A percentile compares a stretch with the other conserved stretches of the same genome.
These are phyloP conservation scores for Silene noctiflora DNA, from an alignment of 179 eudicot genomes.

Conservation along the genomic window DNA sequence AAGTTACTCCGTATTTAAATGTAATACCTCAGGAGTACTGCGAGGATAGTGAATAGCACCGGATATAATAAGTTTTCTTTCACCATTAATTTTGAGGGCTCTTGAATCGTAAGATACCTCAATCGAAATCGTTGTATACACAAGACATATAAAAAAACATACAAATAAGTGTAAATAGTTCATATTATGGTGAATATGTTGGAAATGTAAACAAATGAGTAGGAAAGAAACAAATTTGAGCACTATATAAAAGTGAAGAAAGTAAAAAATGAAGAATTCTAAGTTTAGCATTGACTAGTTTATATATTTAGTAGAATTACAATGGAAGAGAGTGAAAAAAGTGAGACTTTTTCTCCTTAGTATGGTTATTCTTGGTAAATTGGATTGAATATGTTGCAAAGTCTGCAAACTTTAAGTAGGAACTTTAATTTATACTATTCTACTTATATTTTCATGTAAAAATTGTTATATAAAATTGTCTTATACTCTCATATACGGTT, in stretches of 20 bases:
- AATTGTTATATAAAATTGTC: no score
- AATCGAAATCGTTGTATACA: background rate
- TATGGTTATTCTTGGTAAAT: conserved; percentile 2
- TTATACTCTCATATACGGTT: no score
- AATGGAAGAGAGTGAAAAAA: conserved; percentile 10
- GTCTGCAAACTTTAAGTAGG: no score
- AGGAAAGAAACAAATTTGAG: background rate
- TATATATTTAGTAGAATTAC: conserved; percentile 13
- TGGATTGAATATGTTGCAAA: background rate
- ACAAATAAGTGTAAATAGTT: background rate
- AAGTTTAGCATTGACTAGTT: background rate
- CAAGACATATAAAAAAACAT: background rate
- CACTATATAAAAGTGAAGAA: background rate
- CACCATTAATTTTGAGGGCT: conserved; percentile 18
- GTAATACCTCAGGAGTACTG: conserved; percentile 24
- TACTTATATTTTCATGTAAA: no score
- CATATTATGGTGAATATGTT: background rate
- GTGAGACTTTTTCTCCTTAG: conserved; percentile 10
- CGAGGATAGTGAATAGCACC: conserved; percentile 29
- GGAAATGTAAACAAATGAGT: background rate
- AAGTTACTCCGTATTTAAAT: no score
- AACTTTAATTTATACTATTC: no score
- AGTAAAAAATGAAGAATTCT: background rate
- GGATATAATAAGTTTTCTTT: conserved; percentile 19
- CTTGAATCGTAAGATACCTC: conserved; percentile 15